phyloP scores from a whole-genome alignment of 2,329 filamentous ascomycete species.

The Rhinocladiella similis region DNA sequence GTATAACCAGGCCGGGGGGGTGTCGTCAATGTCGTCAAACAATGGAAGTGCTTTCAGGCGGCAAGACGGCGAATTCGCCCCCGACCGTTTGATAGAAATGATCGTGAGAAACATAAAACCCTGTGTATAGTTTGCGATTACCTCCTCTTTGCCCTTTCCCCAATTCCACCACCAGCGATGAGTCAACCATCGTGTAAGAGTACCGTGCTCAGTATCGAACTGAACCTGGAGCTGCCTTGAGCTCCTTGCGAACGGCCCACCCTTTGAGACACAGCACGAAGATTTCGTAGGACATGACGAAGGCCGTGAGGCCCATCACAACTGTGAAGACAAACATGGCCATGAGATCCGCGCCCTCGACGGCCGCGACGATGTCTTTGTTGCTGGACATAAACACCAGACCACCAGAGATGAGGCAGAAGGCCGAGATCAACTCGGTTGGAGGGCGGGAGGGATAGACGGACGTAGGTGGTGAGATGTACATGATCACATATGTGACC shows the following conservation, averaged over 20 bases:
- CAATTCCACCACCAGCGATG: background rate
- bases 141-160: conserved; percentile 7
- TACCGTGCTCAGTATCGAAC: conserved; percentile 3
- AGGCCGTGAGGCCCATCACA: conserved; percentile 76
- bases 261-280: conserved; percentile 80
- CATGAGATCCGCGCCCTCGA: conserved; percentile 75
- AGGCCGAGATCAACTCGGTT: conserved; percentile 82
- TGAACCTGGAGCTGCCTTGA: conserved; percentile 7
- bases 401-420: conserved; percentile 84
- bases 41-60: conserved; percentile 9
- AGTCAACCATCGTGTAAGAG: background rate
- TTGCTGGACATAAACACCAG: conserved; percentile 91
- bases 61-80: background rate
- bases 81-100: conserved; percentile 16
- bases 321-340: conserved; percentile 94
- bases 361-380: conserved; percentile 72
- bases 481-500: conserved; percentile 77
- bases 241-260: conserved; percentile 65
- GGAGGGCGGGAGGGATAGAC: conserved; percentile 81
- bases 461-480: conserved; percentile 76
- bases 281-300: conserved; percentile 84
- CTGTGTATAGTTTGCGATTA: conserved; percentile 3
- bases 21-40: conserved; percentile 10
- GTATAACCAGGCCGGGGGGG: background rate
- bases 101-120: conserved; percentile 12